Conservation (phyloP, 179 eudicot species). For the Sideroxylon spinosum region DNA sequence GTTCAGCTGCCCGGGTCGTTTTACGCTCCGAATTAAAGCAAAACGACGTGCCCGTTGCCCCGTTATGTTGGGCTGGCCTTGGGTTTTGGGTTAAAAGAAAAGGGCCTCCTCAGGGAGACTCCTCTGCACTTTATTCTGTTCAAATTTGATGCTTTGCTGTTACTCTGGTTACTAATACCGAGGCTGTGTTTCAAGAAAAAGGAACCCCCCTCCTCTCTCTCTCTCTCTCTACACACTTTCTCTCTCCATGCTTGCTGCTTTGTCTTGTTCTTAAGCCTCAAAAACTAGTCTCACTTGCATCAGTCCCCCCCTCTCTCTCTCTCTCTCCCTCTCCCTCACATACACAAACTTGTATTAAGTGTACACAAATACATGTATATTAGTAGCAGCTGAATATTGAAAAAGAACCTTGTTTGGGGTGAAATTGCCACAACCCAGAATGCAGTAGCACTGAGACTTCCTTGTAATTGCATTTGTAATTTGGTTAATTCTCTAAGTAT, state of each 20-base stretch:
- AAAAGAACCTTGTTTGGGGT: conserved; percentile 4
- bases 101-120: conserved; percentile 3
- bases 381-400: not conserved
- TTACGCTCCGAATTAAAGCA: not conserved
- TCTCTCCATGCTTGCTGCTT: conserved; percentile 21
- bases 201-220: not conserved
- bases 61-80: conserved; percentile 20
- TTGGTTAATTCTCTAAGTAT: not conserved
- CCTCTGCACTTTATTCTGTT: conserved; percentile 59
- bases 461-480: conserved; percentile 1
- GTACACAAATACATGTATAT: not conserved
- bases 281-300: conserved; percentile 19
- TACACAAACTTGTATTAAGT: too few species aligned
- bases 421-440: not conserved
- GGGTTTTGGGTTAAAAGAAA: conserved; percentile 25
- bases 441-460: not conserved
- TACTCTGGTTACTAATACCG: too few species aligned
- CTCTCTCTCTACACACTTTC: conserved; percentile 10
- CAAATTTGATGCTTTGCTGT: conserved; percentile 47
- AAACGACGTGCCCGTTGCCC: conserved; percentile 31
- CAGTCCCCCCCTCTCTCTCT: conserved; percentile 11
- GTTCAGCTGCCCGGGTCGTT: conserved; percentile 26
- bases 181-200: too few species aligned
- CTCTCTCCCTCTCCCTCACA: too few species aligned
- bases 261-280: conserved; percentile 29